Conservation (phyloP, 2,329 filamentous ascomycete species). For the Coniochaeta ligniaria region DNA sequence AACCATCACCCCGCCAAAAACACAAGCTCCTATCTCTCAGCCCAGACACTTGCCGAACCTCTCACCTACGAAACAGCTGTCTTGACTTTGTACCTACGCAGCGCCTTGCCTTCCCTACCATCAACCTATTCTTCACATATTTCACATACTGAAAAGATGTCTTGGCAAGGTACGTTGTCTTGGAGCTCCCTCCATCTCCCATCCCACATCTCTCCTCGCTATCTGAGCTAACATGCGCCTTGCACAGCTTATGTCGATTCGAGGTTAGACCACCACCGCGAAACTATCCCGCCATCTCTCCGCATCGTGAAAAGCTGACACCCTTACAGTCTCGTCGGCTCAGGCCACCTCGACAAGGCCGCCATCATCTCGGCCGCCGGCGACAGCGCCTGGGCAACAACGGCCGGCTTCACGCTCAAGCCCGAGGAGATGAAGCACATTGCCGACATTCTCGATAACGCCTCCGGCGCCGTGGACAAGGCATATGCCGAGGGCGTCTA, state of each 20-base stretch:
- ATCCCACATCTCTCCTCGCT: background rate
- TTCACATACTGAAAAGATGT: slow-evolving; percentile 43
- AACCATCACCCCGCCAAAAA: slow-evolving; percentile 6
- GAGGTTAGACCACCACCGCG: slow-evolving; percentile 31
- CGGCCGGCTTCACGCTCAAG: slow-evolving; percentile 57
- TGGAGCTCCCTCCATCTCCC: slow-evolving; percentile 6
- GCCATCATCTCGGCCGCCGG: slow-evolving; percentile 78
- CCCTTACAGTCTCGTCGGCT: slow-evolving; percentile 63
- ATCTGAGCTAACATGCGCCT: slow-evolving; percentile 18
- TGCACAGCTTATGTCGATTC: slow-evolving; percentile 41
- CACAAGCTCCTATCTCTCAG: background rate
- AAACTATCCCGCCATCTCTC: background rate
- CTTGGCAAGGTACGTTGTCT: slow-evolving; percentile 61
- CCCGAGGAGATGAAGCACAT: slow-evolving; percentile 54
- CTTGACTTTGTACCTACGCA: background rate
- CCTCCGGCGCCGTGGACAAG: slow-evolving; percentile 48
- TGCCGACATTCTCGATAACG: slow-evolving; percentile 40
- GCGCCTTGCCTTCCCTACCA: background rate
- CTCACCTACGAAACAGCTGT: background rate
- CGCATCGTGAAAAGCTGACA: background rate
- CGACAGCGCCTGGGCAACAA: slow-evolving; percentile 72
- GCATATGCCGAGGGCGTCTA: slow-evolving; percentile 68
- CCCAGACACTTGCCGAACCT: background rate
- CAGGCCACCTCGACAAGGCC: slow-evolving; percentile 73
- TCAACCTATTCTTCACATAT: background rate